These are phyloP conservation scores for Postia placenta DNA, from an alignment of 768 basidiomycete genomes.

Conservation along the genomic window DNA sequence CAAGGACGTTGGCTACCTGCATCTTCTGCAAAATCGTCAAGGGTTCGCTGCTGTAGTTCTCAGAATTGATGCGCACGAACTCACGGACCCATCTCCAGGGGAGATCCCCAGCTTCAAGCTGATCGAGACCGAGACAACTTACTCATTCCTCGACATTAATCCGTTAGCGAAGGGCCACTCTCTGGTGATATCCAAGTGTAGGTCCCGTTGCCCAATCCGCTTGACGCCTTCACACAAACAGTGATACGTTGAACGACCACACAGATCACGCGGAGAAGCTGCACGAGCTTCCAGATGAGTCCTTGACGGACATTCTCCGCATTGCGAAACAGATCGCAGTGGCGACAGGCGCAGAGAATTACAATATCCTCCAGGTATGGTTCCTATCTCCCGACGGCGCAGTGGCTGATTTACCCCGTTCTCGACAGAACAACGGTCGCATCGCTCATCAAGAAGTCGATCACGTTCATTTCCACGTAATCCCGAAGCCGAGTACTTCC, in stretches of 20 bases:
- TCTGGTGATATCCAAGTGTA: slow-evolving; percentile 91
- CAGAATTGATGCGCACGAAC: not conserved
- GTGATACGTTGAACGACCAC: not conserved
- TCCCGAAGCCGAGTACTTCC: slow-evolving; percentile 72
- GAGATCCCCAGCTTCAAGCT: slow-evolving; percentile 89
- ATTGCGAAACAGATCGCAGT: slow-evolving; percentile 84
- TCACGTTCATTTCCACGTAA: slow-evolving; percentile 92
- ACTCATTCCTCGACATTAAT: slow-evolving; percentile 88
- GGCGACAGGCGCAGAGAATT: slow-evolving; percentile 69
- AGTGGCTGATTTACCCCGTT: not conserved
- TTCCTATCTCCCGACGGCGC: too few species aligned
- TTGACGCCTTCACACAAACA: not conserved
- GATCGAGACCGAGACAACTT: slow-evolving; percentile 68
- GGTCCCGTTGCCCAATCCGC: slow-evolving; percentile 4
- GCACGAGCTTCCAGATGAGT: slow-evolving; percentile 84
- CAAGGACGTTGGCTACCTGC: slow-evolving; percentile 49
- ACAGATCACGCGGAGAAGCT: slow-evolving; percentile 82
- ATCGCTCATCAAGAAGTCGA: slow-evolving; percentile 57
- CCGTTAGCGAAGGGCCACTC: slow-evolving; percentile 89
- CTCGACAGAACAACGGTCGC: slow-evolving; percentile 57
- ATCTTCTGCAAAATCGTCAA: slow-evolving; percentile 96
- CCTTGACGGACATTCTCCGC: slow-evolving; percentile 69
- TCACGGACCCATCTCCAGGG: slow-evolving; percentile 37
- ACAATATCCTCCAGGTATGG: slow-evolving; percentile 75
- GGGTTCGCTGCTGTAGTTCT: slow-evolving; percentile 35